Evolutionary conservation across 2,329 filamentous ascomycete genomes (phyloP).

Genomic region (Bipolaris bicolor): DNA sequence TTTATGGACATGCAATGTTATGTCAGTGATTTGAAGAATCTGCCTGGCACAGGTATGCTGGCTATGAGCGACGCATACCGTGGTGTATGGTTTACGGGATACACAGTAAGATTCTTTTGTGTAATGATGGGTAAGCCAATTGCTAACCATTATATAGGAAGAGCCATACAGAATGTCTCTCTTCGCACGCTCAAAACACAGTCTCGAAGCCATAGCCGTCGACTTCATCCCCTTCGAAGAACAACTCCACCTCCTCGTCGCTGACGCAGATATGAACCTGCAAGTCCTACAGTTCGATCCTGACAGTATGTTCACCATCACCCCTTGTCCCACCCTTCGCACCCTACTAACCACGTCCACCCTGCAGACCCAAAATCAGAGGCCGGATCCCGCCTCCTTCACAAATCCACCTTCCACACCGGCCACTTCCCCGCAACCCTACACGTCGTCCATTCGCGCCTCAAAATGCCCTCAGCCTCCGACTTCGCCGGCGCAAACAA

Average conservation of each 20-base stretch:
- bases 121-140: too few species aligned
- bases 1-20: conserved; percentile 99
- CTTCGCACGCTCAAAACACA: conserved; percentile 83
- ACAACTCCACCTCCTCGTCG: conserved; percentile 80
- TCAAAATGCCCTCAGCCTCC: conserved; percentile 52
- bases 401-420: conserved; percentile 85
- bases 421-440: conserved; percentile 79
- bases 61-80: conserved; percentile 90
- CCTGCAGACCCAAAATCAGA: conserved; percentile 84
- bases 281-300: conserved; percentile 94
- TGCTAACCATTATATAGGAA: conserved; percentile 59
- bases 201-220: conserved; percentile 77
- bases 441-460: conserved; percentile 74
- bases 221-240: conserved; percentile 89
- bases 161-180: conserved; percentile 95
- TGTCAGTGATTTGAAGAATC: conserved; percentile 81
- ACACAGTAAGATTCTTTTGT: conserved; percentile 63
- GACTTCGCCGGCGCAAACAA: conserved; percentile 36
- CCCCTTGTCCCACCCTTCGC: neutral
- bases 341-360: conserved; percentile 1
- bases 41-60: conserved; percentile 83
- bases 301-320: conserved; percentile 69
- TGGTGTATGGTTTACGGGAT: conserved; percentile 94
- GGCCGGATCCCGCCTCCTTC: conserved; percentile 84
- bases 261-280: conserved; percentile 83